Base-by-base conservation (phyloP, 768 basidiomycete species). In the Suillus spraguei region DNA sequence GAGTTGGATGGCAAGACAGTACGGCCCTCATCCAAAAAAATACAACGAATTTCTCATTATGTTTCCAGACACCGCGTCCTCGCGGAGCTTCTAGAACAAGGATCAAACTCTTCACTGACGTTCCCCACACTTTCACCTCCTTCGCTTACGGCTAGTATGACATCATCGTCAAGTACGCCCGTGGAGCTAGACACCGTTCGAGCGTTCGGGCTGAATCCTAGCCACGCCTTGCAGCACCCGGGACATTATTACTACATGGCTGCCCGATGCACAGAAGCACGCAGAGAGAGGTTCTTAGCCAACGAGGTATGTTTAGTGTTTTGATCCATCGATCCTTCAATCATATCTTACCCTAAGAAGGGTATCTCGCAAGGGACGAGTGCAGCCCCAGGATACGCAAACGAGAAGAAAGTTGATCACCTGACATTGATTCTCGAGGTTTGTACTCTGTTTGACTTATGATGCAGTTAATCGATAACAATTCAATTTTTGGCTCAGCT, bases 1-100 rank as follows among this genome's bases (percentile, higher is more conserved):
- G 97, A 92, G 92, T 67, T 99, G 96, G 97, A 82, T 95, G 61
- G 91, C 94, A 9, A 81, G 95, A 71, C 95, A 97, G 93, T 95
- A 69, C 62, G 90, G 82, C 20, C 11, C 42, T 41, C 20, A 20
- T 22, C 22, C 35, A 22, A 20, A 17, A 11, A 3, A 4, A 38
- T 1, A 11, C 6, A 33, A n/a, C 58, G 44, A 61, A 22, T 44
- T 5, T 52, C 41, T 56, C 5, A 61, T 46, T 24, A 22, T 39
- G 38, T 60, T 53, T 2, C 33, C 64, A 97, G 95, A 71, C 88
- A 97, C 70, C 91, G 96, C 9, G 83, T 95, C 22, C 85, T 99
- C 38, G 95, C 91, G 16, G 97, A 99, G 75, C 80, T 99, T 4
- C 82, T 97, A 1, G 95, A 97, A 65, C 86, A 93, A 68, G 96